Evolutionary conservation across 2,329 filamentous ascomycete species (phyloP).

Genomic region (Huntiella omanensis): DNA sequence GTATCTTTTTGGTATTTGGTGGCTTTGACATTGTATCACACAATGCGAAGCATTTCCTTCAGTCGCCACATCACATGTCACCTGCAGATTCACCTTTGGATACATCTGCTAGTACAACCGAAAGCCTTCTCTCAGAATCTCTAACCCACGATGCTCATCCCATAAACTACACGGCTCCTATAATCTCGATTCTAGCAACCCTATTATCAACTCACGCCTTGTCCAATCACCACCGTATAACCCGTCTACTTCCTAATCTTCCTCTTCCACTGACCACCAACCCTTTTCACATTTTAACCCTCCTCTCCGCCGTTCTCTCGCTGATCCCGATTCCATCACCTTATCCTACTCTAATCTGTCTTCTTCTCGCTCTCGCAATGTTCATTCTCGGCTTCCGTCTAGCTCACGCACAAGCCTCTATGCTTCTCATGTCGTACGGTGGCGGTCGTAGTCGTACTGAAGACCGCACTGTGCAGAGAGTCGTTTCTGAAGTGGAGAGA

Average conservation of each 20-base stretch:
- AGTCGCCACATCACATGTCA: background rate
- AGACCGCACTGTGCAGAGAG: conserved; percentile 39
- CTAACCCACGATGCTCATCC: conserved; percentile 52
- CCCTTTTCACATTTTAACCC: conserved; percentile 82
- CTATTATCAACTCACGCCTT: conserved; percentile 72
- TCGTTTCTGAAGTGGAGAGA: conserved; percentile 69
- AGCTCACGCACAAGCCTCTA: conserved; percentile 70
- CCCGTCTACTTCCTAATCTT: conserved; percentile 54
- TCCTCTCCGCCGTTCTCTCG: conserved; percentile 67
- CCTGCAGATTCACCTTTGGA: background rate
- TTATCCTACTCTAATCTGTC: conserved; percentile 66
- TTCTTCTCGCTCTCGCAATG: conserved; percentile 72
- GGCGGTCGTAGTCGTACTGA: conserved; percentile 16
- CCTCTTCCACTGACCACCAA: conserved; percentile 79
- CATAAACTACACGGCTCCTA: conserved; percentile 62
- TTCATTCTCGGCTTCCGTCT: conserved; percentile 69
- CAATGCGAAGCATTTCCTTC: conserved; percentile 74
- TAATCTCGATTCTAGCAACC: conserved; percentile 67
- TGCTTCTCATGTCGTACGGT: conserved; percentile 82
- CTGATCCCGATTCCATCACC: conserved; percentile 28
- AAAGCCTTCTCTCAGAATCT: conserved; percentile 25
- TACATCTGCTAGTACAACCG: conserved; percentile 14
- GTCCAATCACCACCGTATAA: conserved; percentile 80
- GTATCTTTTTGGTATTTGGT: conserved; percentile 91
- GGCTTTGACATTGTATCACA: conserved; percentile 90